Base-by-base conservation (phyloP, 2,329 filamentous ascomycete genomes). In the Fonsecaea nubica region DNA sequence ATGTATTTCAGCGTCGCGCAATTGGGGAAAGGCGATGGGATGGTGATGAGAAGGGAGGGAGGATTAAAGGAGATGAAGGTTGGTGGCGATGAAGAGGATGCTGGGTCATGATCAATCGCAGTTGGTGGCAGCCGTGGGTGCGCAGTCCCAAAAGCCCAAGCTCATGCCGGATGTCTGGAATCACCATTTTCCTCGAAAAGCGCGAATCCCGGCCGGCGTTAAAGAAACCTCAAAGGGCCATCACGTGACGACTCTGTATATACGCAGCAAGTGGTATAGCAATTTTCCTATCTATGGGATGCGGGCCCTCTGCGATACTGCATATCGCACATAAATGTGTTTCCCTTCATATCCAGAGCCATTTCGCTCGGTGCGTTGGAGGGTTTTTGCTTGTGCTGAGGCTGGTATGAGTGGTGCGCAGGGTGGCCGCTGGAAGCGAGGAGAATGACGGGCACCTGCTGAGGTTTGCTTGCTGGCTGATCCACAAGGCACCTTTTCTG, bases 21-120 rank as follows among this genome's bases (percentile, higher is more conserved):
- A 62, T 36, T 58, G 25, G 57, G 30, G 55, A 63, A 58, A 61
- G 58, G 35, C 53, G 55, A 60, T 66, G 69, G 65, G 63, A 64
- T 65, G 52, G 68, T 64, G 66, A 63, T 54, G 60, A 58, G 61
- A 35, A 69, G 48, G 59, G 54, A 65, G 55, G 59, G 63, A 60
- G 40, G 64, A 62, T 64, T 58, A 40, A 66, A 52, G 61, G 54
- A 56, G 66, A 62, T 63, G 61, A 59, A 53, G 64, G 58, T 62
- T 58, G 63, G 58, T 69, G 68, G 65, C 59, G 62, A 58, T 57
- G 68, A 63, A 60, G 56, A n/a, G 54, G 63, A 67, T 54, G 57
- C 59, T 58, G 68, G 67, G 53, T 55, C 65, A 70, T 70, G 65
- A 58, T 68, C 64, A 66, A 62, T 70, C 63, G 62, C 68, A 62